phyloP scores from a whole-genome alignment of 2,329 filamentous ascomycete genomes.

The Fusarium goolgardi region DNA sequence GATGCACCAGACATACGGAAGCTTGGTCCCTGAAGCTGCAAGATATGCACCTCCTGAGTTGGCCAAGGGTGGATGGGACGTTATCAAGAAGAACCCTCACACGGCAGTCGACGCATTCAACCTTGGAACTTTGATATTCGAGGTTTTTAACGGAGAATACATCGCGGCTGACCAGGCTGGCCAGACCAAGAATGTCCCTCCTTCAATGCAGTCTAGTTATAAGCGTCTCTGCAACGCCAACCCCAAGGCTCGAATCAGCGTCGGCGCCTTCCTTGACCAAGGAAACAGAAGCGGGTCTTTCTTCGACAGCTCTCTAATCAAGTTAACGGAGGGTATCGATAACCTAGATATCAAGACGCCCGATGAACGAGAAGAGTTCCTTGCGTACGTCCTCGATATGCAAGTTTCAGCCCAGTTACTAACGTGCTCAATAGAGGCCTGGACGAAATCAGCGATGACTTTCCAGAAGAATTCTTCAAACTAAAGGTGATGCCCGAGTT shows the following conservation, averaged over 20 bases:
- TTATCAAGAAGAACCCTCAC: constrained; percentile 83
- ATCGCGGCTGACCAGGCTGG: constrained; percentile 80
- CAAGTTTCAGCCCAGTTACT: constrained; percentile 32
- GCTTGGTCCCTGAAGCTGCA: constrained; percentile 84
- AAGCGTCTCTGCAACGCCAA: constrained; percentile 89
- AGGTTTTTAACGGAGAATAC: constrained; percentile 91
- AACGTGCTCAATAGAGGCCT: constrained; percentile 69
- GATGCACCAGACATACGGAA: constrained; percentile 77
- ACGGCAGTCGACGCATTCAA: constrained; percentile 89
- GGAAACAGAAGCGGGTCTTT: constrained; percentile 85
- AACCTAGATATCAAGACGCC: constrained; percentile 90
- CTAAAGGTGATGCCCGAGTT: constrained; percentile 95
- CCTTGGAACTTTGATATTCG: constrained; percentile 84
- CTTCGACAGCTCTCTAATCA: constrained; percentile 92
- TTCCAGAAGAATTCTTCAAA: constrained; percentile 97
- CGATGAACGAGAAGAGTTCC: constrained; percentile 83
- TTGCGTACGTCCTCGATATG: constrained; percentile 63
- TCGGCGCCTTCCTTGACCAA: constrained; percentile 89
- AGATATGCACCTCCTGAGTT: constrained; percentile 91
- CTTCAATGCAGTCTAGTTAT: constrained; percentile 90
- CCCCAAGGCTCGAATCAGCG: constrained; percentile 86
- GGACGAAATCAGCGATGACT: constrained; percentile 88
- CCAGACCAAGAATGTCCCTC: constrained; percentile 86
- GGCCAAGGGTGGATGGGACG: constrained; percentile 88
- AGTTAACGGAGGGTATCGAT: constrained; percentile 91